Conservation (phyloP, 106 monocot genomes). For the Dioscorea zingiberensis region DNA sequence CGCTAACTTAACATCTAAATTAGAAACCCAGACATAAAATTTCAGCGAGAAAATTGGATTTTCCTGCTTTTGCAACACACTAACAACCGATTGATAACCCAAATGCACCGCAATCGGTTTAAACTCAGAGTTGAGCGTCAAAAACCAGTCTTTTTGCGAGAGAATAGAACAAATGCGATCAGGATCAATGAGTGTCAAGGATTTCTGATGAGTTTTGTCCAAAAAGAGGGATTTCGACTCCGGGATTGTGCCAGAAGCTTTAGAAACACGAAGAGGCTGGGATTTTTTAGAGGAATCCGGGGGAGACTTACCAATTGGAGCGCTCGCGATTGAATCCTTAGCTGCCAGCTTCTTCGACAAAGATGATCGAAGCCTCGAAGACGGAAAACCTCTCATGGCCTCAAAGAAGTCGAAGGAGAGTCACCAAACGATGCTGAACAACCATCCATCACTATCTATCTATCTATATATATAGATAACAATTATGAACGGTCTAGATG, state of each 20-base stretch:
- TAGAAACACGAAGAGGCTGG: not conserved
- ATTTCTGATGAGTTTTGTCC: not conserved
- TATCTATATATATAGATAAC: not conserved
- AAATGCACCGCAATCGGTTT: not conserved
- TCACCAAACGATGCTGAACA: not conserved
- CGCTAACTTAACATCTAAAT: slow-evolving; percentile 25
- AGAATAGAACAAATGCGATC: slow-evolving; percentile 36
- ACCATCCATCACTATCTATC: not conserved
- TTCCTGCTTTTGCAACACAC: slow-evolving; percentile 28
- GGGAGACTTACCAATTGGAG: not conserved
- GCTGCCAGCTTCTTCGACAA: not conserved
- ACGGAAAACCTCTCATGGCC: slow-evolving; percentile 6
- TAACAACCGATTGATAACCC: slow-evolving; percentile 26
- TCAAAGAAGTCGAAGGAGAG: not conserved
- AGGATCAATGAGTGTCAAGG: slow-evolving; percentile 24
- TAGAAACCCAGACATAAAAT: slow-evolving; percentile 72
- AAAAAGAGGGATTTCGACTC: slow-evolving; percentile 1
- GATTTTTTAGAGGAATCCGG: not conserved
- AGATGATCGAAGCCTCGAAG: not conserved
- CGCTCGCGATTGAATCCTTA: not conserved
- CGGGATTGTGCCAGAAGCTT: not conserved
- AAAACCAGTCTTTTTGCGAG: slow-evolving; percentile 53
- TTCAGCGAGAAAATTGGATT: slow-evolving; percentile 47
- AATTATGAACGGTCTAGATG: not conserved
- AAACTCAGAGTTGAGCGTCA: slow-evolving; percentile 42